Evolutionary conservation across 768 basidiomycete genomes (phyloP).

Genomic region (Boletus pseudopeckii): DNA sequence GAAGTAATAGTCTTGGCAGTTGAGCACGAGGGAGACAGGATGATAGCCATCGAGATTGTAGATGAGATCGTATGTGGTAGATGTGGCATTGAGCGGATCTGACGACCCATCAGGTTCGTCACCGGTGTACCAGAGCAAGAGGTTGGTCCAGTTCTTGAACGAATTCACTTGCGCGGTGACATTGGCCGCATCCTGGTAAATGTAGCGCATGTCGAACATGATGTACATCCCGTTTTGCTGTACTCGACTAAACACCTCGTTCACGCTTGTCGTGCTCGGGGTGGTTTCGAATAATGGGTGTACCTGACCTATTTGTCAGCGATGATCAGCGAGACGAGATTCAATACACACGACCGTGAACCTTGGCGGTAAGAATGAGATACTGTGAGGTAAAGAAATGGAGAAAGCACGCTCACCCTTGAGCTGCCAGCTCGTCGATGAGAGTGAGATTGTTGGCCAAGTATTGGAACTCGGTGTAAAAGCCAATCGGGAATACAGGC

Average conservation of each 20-base stretch:
- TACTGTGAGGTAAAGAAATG: not conserved
- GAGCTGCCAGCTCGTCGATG: conserved; percentile 32
- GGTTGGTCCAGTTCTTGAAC: conserved; percentile 63
- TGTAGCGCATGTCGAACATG: conserved; percentile 80
- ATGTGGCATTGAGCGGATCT: conserved; percentile 57
- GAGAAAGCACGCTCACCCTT: conserved; percentile 20
- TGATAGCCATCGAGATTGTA: conserved; percentile 64
- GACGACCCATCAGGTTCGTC: conserved; percentile 72
- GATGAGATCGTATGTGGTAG: conserved; percentile 52
- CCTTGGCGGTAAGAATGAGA: conserved; percentile 1
- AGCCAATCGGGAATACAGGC: conserved; percentile 46
- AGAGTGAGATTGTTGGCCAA: conserved; percentile 16
- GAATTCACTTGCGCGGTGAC: conserved; percentile 64
- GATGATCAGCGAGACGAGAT: not conserved
- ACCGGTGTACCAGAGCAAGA: conserved; percentile 68
- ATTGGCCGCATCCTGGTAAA: conserved; percentile 57
- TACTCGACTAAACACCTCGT: conserved; percentile 60
- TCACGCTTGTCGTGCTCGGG: conserved; percentile 45
- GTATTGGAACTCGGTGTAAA: conserved; percentile 42
- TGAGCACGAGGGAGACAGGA: conserved; percentile 60
- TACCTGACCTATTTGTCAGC: conserved; percentile 37
- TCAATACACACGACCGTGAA: conserved; percentile 30
- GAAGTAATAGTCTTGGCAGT: conserved; percentile 66
- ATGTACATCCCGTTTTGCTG: conserved; percentile 61
- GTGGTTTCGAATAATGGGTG: conserved; percentile 68